Evolutionary conservation across 306 rosid genomes (phyloP), one percentile per base, ranked within the genome.

Genomic region (Quercus glauca): DNA sequence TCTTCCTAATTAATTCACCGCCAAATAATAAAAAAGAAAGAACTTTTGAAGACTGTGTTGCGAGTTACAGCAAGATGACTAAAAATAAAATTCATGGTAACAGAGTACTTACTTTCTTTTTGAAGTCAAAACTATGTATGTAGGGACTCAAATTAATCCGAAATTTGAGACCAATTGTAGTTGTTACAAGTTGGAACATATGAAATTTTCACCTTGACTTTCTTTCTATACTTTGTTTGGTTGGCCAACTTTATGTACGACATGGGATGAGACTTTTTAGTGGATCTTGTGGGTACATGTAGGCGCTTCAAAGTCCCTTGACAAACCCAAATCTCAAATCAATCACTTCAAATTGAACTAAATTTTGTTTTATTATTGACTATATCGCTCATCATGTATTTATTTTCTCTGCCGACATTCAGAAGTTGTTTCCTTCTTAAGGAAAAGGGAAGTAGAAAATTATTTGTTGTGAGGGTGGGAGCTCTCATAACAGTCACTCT

Each of bases 151-250:
- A 60, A 86, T 71, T 64, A 72, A 35, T 83, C 82, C 55, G 60
- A 55, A 73, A 84, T 86, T 57, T 65, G 13, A 75, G 43, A 73
- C 59, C 80, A 71, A 37, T 52, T 82, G 52, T 31, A 73, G 88
- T 77, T 79, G 92, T 77, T 85, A 83, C 78, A 75, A 79, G 71
- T 55, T 61, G 23, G 84, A 81, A 77, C 81, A 70, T 68, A 63
- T 75, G 72, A 73, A 52, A 57, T 64, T 82, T 87, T 82, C 58
- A 76, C 74, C 69, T 91, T 88, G 92, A 91, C 94, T 91, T 80
- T 84, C 78, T 21, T 56, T 55, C 63, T 73, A 63, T 2, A 35
- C 53, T 72, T 78, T 71, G 33, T 71, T 84, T 81, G 83, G 84
- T 73, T 37, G 59, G 73, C 79, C 61, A 85, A 65, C 35, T 70